Evolutionary conservation across 2,329 filamentous ascomycete species (phyloP), one percentile per base, ranked within the genome.

Genomic region (Aspergillus ustus): DNA sequence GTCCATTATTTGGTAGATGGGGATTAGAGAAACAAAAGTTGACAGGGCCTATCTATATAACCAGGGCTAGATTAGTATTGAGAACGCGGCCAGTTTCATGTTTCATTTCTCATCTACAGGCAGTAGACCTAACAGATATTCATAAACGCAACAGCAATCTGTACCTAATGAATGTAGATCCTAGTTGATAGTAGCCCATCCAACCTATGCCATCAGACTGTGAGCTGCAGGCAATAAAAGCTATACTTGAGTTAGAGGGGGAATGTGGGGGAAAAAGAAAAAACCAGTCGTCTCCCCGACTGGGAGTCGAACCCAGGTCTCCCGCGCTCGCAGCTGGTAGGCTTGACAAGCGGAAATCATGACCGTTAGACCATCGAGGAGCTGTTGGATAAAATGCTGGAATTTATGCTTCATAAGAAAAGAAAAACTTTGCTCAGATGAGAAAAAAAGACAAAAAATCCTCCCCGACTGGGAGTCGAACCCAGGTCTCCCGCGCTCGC

Each of bases 401-500:
- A 31, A 31, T 31, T 31, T 31, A 6, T 5, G 29, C 29, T 31
- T 31, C 9, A 31, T 31, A 5, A 31, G 29, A 31, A 31, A 31
- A 31, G 29, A 31, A 9, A 44, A 7, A 44, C 8, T 25, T n/a
- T n/a, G n/a, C n/a, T 49, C 13, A 17, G 29, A 19, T 8, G 5
- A 37, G 28, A 52, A 34, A n/a, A 34, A 37, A 17, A 40, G 22
- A 1, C 19, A 52, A 59, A 37, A 52, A 59, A 55, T 40, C 6
- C 58, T 60, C 58, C 58, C 52, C 58, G 58, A 60, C 58, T 55
- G 58, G 58, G 58, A 60, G 58, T 60, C 58, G 58, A 60, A 60
- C 58, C 58, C 58, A 55, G 58, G 58, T 60, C 58, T 60, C 58
- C 58, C 58, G 58, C 58, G 58, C 58, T 60, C 29, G 57, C 52